phyloP scores from a whole-genome alignment of 176 grass and related monocot species.

The barley (Hordeum vulgare) region MorexV3_pseudomolecules_assembly NC_058519.1:115502629-115503128 shows the following conservation, averaged over 20 bases:
- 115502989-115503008: slow-evolving; percentile 37
- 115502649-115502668: neutral
- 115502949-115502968: neutral
- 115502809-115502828: neutral
- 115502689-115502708: neutral
- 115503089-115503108: neutral
- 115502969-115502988: slow-evolving; percentile 28
- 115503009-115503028: slow-evolving; percentile 40
- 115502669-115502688: slow-evolving; percentile 6
- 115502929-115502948: neutral
- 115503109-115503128: slow-evolving; percentile 20
- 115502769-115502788: neutral
- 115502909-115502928: neutral
- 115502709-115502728: slow-evolving; percentile 29
- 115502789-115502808: neutral
- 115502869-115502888: slow-evolving; percentile 4
- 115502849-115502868: slow-evolving; percentile 3
- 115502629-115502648: too few relatives aligned
- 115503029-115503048: slow-evolving; percentile 34
- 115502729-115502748: neutral
- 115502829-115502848: neutral
- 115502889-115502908: neutral
- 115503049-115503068: neutral
- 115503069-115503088: too few relatives aligned
- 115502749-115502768: slow-evolving; percentile 22